phyloP scores from a whole-genome alignment of 495 filamentous ascomycete genomes.

The Penicillium ochrochloron region DNA sequence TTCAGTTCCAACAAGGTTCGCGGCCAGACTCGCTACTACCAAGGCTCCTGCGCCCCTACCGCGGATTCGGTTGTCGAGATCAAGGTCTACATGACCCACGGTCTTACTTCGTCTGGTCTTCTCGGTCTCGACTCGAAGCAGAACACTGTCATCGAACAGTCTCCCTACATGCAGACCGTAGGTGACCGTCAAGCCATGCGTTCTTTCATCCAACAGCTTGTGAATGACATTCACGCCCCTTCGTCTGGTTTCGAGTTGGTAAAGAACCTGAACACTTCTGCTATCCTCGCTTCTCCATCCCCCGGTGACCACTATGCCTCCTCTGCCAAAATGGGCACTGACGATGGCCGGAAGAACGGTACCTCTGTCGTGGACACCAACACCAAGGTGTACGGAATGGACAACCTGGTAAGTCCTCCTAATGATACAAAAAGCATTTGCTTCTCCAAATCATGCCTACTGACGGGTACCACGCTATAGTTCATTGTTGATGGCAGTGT shows the following conservation, averaged over 20 bases:
- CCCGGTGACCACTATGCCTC: constrained; percentile 75
- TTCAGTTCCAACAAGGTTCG: constrained; percentile 34
- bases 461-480: constrained; percentile 12
- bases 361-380: constrained; percentile 73
- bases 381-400: constrained; percentile 71
- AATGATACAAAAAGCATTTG: not conserved
- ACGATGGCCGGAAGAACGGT: constrained; percentile 67
- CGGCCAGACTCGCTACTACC: constrained; percentile 37
- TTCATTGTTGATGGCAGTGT: constrained; percentile 47
- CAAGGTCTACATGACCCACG: constrained; percentile 50
- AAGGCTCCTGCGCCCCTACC: constrained; percentile 37
- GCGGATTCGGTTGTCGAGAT: constrained; percentile 33
- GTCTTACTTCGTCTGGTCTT: constrained; percentile 56
- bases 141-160: constrained; percentile 62
- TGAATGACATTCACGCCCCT: constrained; percentile 61
- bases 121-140: constrained; percentile 61
- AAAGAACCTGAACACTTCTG: constrained; percentile 58
- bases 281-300: constrained; percentile 49
- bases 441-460: not conserved
- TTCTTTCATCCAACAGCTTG: constrained; percentile 49
- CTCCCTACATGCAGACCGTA: constrained; percentile 35
- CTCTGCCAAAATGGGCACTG: constrained; percentile 65
- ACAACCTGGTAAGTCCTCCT: constrained; percentile 57
- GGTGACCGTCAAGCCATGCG: constrained; percentile 30
- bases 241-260: constrained; percentile 52